Base-by-base conservation (phyloP, 1,284 basidiomycete genomes). In the Heterobasidion occidentale region DNA sequence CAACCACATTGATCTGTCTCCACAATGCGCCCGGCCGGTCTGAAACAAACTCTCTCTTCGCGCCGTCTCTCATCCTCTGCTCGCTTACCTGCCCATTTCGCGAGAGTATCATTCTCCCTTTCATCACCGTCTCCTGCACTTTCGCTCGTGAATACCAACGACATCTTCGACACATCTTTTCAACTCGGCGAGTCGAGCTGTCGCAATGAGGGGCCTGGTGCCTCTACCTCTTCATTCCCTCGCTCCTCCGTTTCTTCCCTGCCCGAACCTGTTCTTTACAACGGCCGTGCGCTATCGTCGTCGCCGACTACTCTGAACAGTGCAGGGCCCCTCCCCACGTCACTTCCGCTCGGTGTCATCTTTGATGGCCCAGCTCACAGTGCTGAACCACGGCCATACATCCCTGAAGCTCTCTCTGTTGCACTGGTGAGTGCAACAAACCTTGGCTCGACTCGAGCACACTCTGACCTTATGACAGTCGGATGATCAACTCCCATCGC, bases 341-440 rank as follows among this genome's bases (percentile, higher is more conserved):
- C 53, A 9, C 53, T 52, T 46, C 55, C 54, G 7, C 51, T 33
- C 17, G 46, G 27, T 11, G 35, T 36, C 7, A 9, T 51, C 12
- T 54, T 56, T 36, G 55, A 53, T 17, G 55, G 58, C 2, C 58
- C 55, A 7, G 58, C 58, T n/a, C n/a, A 42, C 38, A 42, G 38
- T n/a, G 38, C 38, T n/a, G 38, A 42, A 11, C 35, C 38, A 42
- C 52, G 20, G 52, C 44, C 34, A 35, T 46, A 33, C 27, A 17
- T 45, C 52, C 14, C 38, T 14, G 36, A 44, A 19, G 19, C 50
- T 38, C 14, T 7, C 35, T 3, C 12, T 11, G 33, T 38, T 15
- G 36, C n/a, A 8, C 17, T 14, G 14, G 14, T 33, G 17, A 20
- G 47, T 42, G 11, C 7, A 42, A 8, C n/a, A 42, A 42, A 5